These are phyloP conservation scores for Houttuynia cordata DNA, from an alignment of 164 flowering plant genomes.

Conservation along the genomic window DNA sequence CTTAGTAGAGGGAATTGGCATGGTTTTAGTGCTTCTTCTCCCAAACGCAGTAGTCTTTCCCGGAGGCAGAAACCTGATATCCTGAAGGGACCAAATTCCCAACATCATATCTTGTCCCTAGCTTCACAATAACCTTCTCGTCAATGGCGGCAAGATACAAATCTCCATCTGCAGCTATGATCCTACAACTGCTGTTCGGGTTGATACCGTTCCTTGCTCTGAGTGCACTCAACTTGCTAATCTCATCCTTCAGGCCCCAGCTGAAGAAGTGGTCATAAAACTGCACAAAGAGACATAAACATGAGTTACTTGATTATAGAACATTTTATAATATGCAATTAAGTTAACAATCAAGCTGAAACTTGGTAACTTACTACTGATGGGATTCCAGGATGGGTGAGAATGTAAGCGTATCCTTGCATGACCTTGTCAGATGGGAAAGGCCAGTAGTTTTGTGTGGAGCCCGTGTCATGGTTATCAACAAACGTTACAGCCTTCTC, in stretches of 20 bases:
- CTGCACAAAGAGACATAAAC: constrained; percentile 25
- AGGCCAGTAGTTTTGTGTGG: constrained; percentile 54
- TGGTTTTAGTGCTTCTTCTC: constrained; percentile 16
- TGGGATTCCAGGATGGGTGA: constrained; percentile 84
- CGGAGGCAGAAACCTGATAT: constrained; percentile 36
- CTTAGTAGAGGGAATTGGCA: no score
- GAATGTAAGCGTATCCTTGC: constrained; percentile 72
- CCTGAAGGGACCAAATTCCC: constrained; percentile 49
- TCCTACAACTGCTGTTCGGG: constrained; percentile 30
- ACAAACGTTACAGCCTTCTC: constrained; percentile 62
- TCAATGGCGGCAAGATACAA: constrained; percentile 54
- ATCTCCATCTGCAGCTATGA: constrained; percentile 48
- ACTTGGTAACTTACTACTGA: constrained; percentile 29
- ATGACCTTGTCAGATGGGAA: constrained; percentile 73
- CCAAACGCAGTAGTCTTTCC: constrained; percentile 56
- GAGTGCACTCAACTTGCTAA: constrained; percentile 30
- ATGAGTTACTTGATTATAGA: background rate
- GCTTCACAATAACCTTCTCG: constrained; percentile 42
- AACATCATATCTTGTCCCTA: constrained; percentile 50
- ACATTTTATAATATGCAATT: no score
- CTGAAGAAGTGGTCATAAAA: constrained; percentile 75
- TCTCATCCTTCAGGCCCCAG: constrained; percentile 57
- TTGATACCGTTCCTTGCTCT: constrained; percentile 42
- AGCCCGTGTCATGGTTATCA: constrained; percentile 79
- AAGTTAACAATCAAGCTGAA: no score